Evolutionary conservation across 768 basidiomycete species (phyloP), one percentile per base, ranked within the genome.

Genomic region (Russula sp.): DNA sequence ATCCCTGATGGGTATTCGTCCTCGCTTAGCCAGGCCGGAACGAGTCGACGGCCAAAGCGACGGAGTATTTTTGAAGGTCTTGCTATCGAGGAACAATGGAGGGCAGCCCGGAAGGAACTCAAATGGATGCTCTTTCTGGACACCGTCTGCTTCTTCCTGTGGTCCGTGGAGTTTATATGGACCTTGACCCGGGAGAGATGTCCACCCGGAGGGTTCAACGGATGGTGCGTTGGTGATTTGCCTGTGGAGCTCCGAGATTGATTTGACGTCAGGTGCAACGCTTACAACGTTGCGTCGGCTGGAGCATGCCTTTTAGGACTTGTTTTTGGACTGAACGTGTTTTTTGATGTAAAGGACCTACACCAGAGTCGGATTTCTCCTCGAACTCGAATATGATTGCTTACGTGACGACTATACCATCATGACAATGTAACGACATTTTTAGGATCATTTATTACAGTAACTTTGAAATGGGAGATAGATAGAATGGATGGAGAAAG

Each of bases 311-410:
- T 89, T 41, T 71, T 87, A 14, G 77, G 75, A 56, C 67, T 87
- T 45, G 71, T 78, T 1, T 89, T 86, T 67, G 77, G 76, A 10
- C 66, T 83, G 32, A 83, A 79, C 66, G 70, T 77, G 20, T 87
- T 84, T 70, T 86, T 87, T 69, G 83, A 82, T 60, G 78, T 87
- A 54, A 84, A 86, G 70, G 87, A 88, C 71, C 67, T 87, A 38
- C 75, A 80, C 64, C 75, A 78, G 22, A 86, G 85, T 71, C 83
- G 81, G 65, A 73, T 74, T 35, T 85, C 83, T 16, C 87, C 86
- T 61, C 78, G 87, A 74, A 86, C 84, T 66, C 76, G 78, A 68
- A 74, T 75, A 69, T 79, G 63, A 66, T 2, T 22, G 61, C 38
- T 43, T 11, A 45, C 22, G 36, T 61, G 5, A 59, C 18, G 41